phyloP scores from a whole-genome alignment of 106 monocot species.

The Acorus calamus region DNA sequence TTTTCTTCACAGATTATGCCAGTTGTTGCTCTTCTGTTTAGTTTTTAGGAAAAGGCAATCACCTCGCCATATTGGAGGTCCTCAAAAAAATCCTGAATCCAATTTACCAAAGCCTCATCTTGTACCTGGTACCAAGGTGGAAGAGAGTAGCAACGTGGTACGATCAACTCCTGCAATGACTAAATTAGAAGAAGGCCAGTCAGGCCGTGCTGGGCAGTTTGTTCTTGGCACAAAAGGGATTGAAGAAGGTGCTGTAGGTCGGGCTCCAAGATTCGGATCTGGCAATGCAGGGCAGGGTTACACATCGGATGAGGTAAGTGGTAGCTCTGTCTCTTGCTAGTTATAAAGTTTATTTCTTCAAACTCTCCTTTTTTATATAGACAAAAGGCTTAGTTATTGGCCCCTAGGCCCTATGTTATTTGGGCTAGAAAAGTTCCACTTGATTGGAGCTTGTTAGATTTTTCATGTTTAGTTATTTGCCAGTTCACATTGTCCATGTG shows the following conservation, averaged over 20 bases:
- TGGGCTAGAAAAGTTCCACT: too few relatives aligned
- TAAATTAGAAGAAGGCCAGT: conserved; percentile 67
- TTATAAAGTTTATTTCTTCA: too few relatives aligned
- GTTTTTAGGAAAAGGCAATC: conserved; percentile 79
- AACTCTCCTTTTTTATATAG: too few relatives aligned
- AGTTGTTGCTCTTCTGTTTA: conserved; percentile 82
- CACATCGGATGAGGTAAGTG: conserved; percentile 88
- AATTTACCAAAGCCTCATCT: conserved; percentile 43
- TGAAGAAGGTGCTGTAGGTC: conserved; percentile 53
- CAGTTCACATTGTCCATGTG: too few relatives aligned
- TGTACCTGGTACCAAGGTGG: conserved; percentile 41
- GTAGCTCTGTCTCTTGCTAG: background rate
- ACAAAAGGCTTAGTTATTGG: too few relatives aligned
- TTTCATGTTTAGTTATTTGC: too few relatives aligned
- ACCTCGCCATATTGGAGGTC: conserved; percentile 32
- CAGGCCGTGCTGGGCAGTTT: conserved; percentile 45
- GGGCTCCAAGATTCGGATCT: conserved; percentile 59
- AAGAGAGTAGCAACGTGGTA: conserved; percentile 26
- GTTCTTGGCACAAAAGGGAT: conserved; percentile 50
- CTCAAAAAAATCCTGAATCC: conserved; percentile 45
- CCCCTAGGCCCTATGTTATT: too few relatives aligned
- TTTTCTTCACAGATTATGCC: conserved; percentile 96
- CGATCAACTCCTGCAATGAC: conserved; percentile 32
- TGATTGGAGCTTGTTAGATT: too few relatives aligned
- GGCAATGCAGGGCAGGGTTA: conserved; percentile 99